Evolutionary conservation across 805 yeast species (phyloP).

Genomic region (Lachancea mirantina): DNA sequence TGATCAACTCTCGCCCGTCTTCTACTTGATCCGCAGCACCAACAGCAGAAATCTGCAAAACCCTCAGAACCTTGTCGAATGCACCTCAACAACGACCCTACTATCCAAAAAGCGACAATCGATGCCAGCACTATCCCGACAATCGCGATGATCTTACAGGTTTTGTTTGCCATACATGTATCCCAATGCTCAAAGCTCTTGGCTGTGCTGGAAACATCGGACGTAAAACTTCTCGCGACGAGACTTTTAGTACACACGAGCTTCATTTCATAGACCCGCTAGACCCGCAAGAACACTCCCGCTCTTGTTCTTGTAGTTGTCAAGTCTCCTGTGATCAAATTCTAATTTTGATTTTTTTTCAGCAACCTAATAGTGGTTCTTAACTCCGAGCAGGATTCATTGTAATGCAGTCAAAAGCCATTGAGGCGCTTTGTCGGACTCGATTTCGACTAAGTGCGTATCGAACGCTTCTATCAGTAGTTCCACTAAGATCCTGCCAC

Average conservation of each 20-base stretch:
- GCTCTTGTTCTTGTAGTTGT: too few relatives aligned
- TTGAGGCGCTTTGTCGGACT: conserved; percentile 25
- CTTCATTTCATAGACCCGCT: background rate
- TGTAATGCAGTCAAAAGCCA: too few relatives aligned
- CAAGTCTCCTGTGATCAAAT: too few relatives aligned
- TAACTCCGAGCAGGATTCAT: background rate
- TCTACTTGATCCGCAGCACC: conserved; percentile 37
- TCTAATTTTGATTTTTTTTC: background rate
- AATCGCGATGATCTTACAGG: conserved; percentile 71
- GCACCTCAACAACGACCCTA: conserved; percentile 50
- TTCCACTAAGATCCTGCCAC: conserved; percentile 89
- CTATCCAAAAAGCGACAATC: conserved; percentile 48
- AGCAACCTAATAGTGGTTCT: background rate
- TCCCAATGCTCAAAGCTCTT: conserved; percentile 59
- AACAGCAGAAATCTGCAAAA: conserved; percentile 44
- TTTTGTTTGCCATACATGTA: conserved; percentile 69
- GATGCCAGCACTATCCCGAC: conserved; percentile 59
- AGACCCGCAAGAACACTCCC: too few relatives aligned
- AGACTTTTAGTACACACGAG: background rate
- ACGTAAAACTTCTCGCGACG: conserved; percentile 1
- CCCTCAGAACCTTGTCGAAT: conserved; percentile 50
- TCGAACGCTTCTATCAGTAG: conserved; percentile 62
- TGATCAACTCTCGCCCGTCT: conserved; percentile 2
- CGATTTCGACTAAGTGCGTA: conserved; percentile 26
- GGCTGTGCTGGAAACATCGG: conserved; percentile 29